Evolutionary conservation across 2,329 filamentous ascomycete genomes (phyloP), one percentile per base, ranked within the genome.

Genomic region (Magnaporthiopsis rhizophila): DNA sequence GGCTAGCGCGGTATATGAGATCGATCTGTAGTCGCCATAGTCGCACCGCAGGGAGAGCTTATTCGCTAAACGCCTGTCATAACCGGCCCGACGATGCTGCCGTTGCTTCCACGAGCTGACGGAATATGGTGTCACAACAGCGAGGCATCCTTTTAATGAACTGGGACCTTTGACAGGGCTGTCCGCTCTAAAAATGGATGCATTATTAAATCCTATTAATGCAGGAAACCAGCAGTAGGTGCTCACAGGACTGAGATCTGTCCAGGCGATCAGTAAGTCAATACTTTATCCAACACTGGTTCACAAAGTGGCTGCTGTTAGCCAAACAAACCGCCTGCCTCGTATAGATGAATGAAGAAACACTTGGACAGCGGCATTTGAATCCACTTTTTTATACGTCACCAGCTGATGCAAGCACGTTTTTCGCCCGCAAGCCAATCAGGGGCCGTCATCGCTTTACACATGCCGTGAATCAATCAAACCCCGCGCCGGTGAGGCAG

Each of bases 401-500:
- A 61, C 59, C 26, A 7, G 26, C 24, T 26, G 59, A 38, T 34
- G n/a, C 24, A 61, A 61, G 59, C 59, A 61, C 59, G 59, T 61
- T 61, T 61, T 61, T 24, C 34, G 26, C 59, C n/a, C n/a, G 24
- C 21, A 21, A 32, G 59, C 59, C 59, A 61, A 61, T 61, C 59
- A 38, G n/a, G 24, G 34, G 6, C 12, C n/a, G 34, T 61, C 38
- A 21, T 28, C 38, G 60, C 59, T 62, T 62, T 12, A 53, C 38
- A 61, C 2, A 21, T 30, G 38, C 26, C 28, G 38, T 28, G 28
- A n/a, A 21, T 53, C 26, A 45, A 38, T 28, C 58, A 45, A 32
- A 53, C n/a, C 45, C 45, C 45, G 45, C 45, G 45, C 7, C 45
- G 45, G 18, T 21, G 45, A n/a, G 21, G 12, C 18, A 0, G 1